A percentile compares a stretch with the other conserved stretches of the same genome.
Evolutionary conservation across 345 rosid species (phyloP).

Genomic region (Moricandia arvensis): DNA sequence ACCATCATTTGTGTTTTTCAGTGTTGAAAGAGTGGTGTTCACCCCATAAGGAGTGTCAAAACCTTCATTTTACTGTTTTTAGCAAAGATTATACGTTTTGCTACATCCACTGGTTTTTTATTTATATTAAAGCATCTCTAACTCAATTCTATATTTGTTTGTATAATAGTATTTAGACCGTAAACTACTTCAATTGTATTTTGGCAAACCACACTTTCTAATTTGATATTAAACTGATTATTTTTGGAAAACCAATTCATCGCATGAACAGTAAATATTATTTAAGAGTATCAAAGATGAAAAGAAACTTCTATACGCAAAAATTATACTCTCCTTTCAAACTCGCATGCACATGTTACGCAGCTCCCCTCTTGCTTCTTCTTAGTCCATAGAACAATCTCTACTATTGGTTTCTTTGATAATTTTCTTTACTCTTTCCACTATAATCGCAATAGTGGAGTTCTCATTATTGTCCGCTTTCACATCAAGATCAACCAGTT

Average conservation of each 20-base stretch:
- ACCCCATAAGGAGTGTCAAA: no score
- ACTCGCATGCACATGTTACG: slow-evolving; percentile 11
- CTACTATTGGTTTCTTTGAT: slow-evolving; percentile 37
- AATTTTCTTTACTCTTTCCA: slow-evolving; percentile 53
- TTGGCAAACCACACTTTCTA: background rate
- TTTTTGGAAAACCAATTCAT: no score
- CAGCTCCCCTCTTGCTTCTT: background rate
- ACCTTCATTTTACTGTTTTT: no score
- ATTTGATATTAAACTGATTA: background rate
- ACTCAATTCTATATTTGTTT: no score
- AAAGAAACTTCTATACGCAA: background rate
- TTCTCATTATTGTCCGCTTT: slow-evolving; percentile 57
- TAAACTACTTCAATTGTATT: no score
- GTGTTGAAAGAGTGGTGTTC: no score
- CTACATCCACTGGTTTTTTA: no score
- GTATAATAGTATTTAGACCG: no score
- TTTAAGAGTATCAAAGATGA: background rate
- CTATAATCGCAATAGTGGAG: slow-evolving; percentile 63
- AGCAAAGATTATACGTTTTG: no score
- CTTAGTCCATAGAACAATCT: background rate
- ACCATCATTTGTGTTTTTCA: no score
- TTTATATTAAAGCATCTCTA: no score
- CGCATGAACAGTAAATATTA: no score
- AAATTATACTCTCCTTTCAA: slow-evolving; percentile 26
- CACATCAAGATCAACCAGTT: slow-evolving; percentile 67